Percentiles rank a stretch among this genome's conserved stretches.
Conservation (phyloP, 2,329 filamentous ascomycete genomes). For the Cladosporium halotolerans region DNA sequence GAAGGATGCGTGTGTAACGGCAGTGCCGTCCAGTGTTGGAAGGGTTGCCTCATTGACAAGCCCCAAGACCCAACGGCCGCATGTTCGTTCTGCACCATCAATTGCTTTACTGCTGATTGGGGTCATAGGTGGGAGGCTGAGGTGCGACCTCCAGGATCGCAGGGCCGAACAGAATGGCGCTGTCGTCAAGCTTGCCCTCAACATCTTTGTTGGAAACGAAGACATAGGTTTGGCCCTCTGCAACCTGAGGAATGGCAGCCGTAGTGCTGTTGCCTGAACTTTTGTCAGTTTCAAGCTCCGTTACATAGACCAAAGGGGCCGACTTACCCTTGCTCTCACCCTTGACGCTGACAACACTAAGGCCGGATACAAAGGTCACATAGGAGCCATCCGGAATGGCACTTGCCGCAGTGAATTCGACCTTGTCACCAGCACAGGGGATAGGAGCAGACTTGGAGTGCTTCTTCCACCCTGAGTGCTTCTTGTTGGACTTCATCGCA, state of each 20-base stretch:
- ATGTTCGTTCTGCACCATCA: too few relatives aligned
- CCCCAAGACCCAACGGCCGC: too few relatives aligned
- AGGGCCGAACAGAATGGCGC: constrained; percentile 14
- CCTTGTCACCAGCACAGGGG: constrained; percentile 8
- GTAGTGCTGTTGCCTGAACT: constrained; percentile 11
- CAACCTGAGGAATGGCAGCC: constrained; percentile 13
- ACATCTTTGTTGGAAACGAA: constrained; percentile 17
- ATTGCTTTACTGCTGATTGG: constrained; percentile 4
- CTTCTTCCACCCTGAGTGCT: background rate
- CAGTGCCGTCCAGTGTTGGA: too few relatives aligned
- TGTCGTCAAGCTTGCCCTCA: constrained; percentile 15
- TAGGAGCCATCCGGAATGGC: constrained; percentile 11
- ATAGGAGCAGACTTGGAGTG: background rate
- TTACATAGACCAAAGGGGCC: background rate
- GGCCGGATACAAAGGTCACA: constrained; percentile 17
- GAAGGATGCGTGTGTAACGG: too few relatives aligned
- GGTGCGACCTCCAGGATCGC: constrained; percentile 18
- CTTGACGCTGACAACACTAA: constrained; percentile 14
- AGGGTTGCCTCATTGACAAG: too few relatives aligned
- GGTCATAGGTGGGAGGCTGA: constrained; percentile 8
- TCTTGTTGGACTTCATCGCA: background rate
- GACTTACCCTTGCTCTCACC: constrained; percentile 12
- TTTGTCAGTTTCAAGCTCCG: background rate
- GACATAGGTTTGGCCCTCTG: constrained; percentile 18
- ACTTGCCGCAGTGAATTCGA: constrained; percentile 10